Percentiles rank a stretch among this genome's conserved stretches.
Conservation (phyloP, 768 basidiomycete species). For the Daedaleopsis sinensis region DNA sequence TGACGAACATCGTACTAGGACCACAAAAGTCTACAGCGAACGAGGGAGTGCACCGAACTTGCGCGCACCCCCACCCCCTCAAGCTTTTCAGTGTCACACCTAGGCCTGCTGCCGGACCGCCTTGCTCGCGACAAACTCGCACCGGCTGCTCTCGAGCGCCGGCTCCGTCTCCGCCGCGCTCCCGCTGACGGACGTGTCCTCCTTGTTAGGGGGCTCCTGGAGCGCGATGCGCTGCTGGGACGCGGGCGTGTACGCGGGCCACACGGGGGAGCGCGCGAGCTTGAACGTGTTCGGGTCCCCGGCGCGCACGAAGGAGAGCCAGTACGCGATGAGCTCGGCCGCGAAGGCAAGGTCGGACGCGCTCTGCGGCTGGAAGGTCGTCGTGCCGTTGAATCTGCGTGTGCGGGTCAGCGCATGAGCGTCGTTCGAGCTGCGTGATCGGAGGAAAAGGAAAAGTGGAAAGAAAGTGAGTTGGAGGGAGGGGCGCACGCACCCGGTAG, state of each 20-base stretch:
- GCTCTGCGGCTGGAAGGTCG: slow-evolving; percentile 49
- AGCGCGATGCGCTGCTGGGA: slow-evolving; percentile 47
- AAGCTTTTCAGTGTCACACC: slow-evolving; percentile 25
- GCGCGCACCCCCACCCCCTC: no score
- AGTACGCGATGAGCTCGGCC: slow-evolving; percentile 63
- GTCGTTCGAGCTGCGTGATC: no score
- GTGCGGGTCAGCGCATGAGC: background rate
- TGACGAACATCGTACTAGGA: no score
- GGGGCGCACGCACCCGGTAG: slow-evolving; percentile 51
- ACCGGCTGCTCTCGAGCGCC: slow-evolving; percentile 39
- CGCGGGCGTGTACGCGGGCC: slow-evolving; percentile 45
- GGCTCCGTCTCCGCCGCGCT: slow-evolving; percentile 46
- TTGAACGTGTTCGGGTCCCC: slow-evolving; percentile 59
- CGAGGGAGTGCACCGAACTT: background rate
- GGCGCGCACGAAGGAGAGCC: slow-evolving; percentile 65
- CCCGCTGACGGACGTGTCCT: slow-evolving; percentile 37
- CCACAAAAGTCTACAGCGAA: no score
- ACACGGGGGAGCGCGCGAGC: slow-evolving; percentile 51
- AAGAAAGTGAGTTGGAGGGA: no score
- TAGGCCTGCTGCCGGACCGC: slow-evolving; percentile 38
- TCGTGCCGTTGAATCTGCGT: slow-evolving; percentile 51
- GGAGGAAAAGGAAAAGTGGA: no score
- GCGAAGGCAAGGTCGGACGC: slow-evolving; percentile 53
- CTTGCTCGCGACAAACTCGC: slow-evolving; percentile 41
- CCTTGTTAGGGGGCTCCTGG: slow-evolving; percentile 39